phyloP scores from a whole-genome alignment of 208 protist genomes.

The Kentomonas sorsogonicus region DNA sequence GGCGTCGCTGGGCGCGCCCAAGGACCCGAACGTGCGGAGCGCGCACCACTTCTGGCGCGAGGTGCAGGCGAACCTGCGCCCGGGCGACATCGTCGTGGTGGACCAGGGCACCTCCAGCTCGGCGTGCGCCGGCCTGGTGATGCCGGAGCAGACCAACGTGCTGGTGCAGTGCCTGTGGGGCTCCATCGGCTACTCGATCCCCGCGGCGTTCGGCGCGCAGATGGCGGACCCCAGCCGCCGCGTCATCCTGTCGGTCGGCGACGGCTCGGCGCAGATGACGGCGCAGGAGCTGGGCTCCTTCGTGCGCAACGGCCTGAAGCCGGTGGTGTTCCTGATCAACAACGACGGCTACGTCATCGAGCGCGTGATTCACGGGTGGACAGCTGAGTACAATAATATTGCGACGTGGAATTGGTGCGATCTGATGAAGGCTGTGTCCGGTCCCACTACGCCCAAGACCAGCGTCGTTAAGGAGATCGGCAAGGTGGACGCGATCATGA shows the following conservation, averaged over 20 bases:
- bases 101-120: constrained; percentile 49
- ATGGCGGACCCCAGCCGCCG: constrained; percentile 34
- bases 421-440: constrained; percentile 13
- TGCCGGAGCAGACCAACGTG: constrained; percentile 23
- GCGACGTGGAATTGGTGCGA: constrained; percentile 17
- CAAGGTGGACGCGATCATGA: constrained; percentile 5
- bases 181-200: constrained; percentile 51
- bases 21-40: constrained; percentile 20
- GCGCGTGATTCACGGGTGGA: constrained; percentile 20
- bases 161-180: constrained; percentile 38
- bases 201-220: constrained; percentile 42
- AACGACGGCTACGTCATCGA: constrained; percentile 21
- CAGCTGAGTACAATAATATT: constrained; percentile 20
- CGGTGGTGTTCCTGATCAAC: constrained; percentile 18
- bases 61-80: constrained; percentile 28
- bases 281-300: constrained; percentile 29
- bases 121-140: constrained; percentile 24
- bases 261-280: constrained; percentile 56
- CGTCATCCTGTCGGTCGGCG: constrained; percentile 39
- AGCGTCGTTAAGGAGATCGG: constrained; percentile 7
- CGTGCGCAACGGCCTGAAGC: constrained; percentile 13
- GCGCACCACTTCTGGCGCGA: constrained; percentile 42
- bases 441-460: constrained; percentile 3
- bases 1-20: not conserved
- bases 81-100: constrained; percentile 37